Evolutionary conservation across 2,329 filamentous ascomycete genomes (phyloP).

Genomic region (Claviceps digitariae): DNA sequence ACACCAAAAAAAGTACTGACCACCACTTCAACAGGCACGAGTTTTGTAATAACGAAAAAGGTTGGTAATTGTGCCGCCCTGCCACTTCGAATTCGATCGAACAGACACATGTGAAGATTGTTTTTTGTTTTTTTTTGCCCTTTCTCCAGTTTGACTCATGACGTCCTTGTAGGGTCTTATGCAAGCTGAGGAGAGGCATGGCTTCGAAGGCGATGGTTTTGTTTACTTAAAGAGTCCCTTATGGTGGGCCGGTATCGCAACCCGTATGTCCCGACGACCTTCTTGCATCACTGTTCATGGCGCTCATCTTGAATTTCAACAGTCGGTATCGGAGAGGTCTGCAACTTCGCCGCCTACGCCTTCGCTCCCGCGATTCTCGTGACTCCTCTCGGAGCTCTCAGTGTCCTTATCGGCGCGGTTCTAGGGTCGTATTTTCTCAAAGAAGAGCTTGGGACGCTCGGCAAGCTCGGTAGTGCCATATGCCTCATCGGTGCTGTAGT

Average conservation of each 20-base stretch:
- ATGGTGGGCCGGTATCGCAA: slow-evolving; percentile 93
- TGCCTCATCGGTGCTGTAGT: slow-evolving; percentile 94
- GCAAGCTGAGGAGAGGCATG: slow-evolving; percentile 79
- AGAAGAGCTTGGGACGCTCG: slow-evolving; percentile 78
- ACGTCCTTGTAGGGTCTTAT: slow-evolving; percentile 56
- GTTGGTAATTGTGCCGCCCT: slow-evolving; percentile 26
- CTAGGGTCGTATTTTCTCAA: slow-evolving; percentile 88
- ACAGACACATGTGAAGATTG: background rate
- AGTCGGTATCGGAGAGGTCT: slow-evolving; percentile 89
- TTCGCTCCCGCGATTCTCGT: slow-evolving; percentile 98
- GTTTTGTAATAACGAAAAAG: slow-evolving; percentile 99
- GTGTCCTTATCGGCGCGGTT: slow-evolving; percentile 88
- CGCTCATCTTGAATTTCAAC: slow-evolving; percentile 6
- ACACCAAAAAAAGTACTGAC: slow-evolving; percentile 9
- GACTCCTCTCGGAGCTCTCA: slow-evolving; percentile 84
- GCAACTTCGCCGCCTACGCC: slow-evolving; percentile 96
- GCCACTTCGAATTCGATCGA: background rate
- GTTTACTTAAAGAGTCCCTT: slow-evolving; percentile 87
- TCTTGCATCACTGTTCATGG: background rate
- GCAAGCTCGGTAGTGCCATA: slow-evolving; percentile 89
- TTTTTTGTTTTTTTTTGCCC: background rate
- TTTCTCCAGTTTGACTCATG: background rate
- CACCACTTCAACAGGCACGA: slow-evolving; percentile 49
- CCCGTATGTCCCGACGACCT: slow-evolving; percentile 43
- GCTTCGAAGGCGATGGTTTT: slow-evolving; percentile 93